phyloP scores from a whole-genome alignment of 208 protist genomes.

The Entamoeba nuttalli region DNA sequence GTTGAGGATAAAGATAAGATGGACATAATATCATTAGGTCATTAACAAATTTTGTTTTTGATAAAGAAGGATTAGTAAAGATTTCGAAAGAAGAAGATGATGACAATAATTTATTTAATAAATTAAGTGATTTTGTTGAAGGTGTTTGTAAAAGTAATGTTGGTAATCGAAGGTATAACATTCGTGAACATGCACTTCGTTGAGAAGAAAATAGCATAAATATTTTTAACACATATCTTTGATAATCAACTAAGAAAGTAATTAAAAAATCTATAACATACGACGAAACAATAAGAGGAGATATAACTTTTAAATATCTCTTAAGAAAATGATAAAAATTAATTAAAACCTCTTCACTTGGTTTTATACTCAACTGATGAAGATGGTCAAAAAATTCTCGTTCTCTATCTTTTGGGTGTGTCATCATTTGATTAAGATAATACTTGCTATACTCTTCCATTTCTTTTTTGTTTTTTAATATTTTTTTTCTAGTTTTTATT shows the following conservation, averaged over 20 bases:
- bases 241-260: not conserved
- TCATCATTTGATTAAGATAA: not conserved
- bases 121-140: not conserved
- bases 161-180: not conserved
- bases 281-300: not conserved
- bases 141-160: not conserved
- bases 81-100: not conserved
- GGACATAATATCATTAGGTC: not conserved
- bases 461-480: not conserved
- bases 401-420: not conserved
- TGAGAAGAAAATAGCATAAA: not conserved
- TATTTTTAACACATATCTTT: not conserved
- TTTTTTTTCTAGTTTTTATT: too few species aligned
- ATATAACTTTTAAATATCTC: not conserved
- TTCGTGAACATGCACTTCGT: not conserved
- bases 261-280: not conserved
- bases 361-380: not conserved
- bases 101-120: not conserved
- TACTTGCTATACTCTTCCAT: not conserved
- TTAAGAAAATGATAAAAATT: not conserved
- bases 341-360: not conserved
- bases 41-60: not conserved
- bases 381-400: not conserved
- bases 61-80: not conserved
- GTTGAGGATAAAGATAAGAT: not conserved